A percentile compares a stretch with the other conserved stretches of the same genome.
Conservation (phyloP, 306 rosid species). For the Dryas drummondii region DNA sequence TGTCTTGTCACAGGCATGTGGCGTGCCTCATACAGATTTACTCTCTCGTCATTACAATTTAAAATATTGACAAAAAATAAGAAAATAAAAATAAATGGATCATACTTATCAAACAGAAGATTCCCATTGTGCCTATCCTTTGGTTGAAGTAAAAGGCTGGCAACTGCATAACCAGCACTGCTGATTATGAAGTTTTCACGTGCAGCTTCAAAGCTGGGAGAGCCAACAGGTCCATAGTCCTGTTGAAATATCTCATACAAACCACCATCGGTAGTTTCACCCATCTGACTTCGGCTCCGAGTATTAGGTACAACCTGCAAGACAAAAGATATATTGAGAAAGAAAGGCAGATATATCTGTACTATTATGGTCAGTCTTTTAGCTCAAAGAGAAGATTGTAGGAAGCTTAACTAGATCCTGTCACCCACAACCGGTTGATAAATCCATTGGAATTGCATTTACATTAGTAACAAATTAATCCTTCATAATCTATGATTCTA, state of each 20-base stretch:
- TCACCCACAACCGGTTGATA: not conserved
- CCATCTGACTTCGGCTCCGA: conserved; percentile 98
- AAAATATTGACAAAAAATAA: not conserved
- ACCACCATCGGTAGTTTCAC: conserved; percentile 98
- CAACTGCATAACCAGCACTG: conserved; percentile 99
- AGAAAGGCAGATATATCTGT: not conserved
- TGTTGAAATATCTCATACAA: conserved; percentile 94
- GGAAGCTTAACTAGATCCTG: not conserved
- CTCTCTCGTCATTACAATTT: not conserved
- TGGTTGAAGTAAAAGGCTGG: conserved; percentile 96
- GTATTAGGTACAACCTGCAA: conserved; percentile 91
- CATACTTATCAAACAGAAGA: conserved; percentile 83
- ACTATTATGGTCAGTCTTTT: not conserved
- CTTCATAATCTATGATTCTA: not conserved
- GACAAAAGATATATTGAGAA: conserved; percentile 1
- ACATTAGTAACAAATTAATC: not conserved
- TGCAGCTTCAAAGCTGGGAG: conserved; percentile 82
- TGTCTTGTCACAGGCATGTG: not conserved
- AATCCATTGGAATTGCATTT: not conserved
- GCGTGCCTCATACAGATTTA: not conserved
- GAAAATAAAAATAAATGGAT: conserved; percentile 13
- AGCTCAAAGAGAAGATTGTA: not conserved
- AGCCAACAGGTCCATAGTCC: conserved; percentile 89
- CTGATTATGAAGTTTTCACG: conserved; percentile 92
- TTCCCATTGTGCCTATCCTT: conserved; percentile 98